A percentile compares a stretch with the other conserved stretches of the same genome.
These are phyloP conservation scores for Penicillium verhagenii DNA, from an alignment of 495 filamentous ascomycete genomes.

Conservation along the genomic window DNA sequence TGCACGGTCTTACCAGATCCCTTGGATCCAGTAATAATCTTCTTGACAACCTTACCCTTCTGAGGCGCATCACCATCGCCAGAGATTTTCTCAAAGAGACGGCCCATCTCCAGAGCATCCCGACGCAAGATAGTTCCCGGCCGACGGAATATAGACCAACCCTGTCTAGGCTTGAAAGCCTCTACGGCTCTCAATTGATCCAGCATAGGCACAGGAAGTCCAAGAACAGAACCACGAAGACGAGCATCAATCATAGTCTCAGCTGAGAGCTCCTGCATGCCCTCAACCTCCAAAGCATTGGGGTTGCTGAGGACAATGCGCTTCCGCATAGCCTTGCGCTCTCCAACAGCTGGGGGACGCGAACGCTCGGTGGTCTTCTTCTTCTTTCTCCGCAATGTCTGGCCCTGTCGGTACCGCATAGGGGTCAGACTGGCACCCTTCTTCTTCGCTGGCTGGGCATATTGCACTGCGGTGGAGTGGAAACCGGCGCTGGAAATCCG, in stretches of 20 bases:
- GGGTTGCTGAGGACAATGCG: slow-evolving; percentile 88
- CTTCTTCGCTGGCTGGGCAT: slow-evolving; percentile 42
- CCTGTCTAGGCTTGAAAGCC: slow-evolving; percentile 89
- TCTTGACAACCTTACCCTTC: slow-evolving; percentile 58
- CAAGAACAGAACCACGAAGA: slow-evolving; percentile 63
- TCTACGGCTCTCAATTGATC: slow-evolving; percentile 78
- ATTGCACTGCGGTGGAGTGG: slow-evolving; percentile 40
- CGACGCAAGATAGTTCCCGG: slow-evolving; percentile 72
- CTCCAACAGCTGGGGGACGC: slow-evolving; percentile 64
- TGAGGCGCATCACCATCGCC: slow-evolving; percentile 38
- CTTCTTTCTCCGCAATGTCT: slow-evolving; percentile 51
- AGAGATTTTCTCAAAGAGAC: slow-evolving; percentile 54
- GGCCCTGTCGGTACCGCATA: slow-evolving; percentile 38
- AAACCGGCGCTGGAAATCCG: slow-evolving; percentile 41
- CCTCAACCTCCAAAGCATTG: slow-evolving; percentile 77
- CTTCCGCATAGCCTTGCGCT: slow-evolving; percentile 84
- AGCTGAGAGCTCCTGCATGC: slow-evolving; percentile 57
- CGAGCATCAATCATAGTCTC: slow-evolving; percentile 53
- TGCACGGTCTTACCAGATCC: slow-evolving; percentile 82
- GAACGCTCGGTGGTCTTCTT: slow-evolving; percentile 33
- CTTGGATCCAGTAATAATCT: slow-evolving; percentile 70
- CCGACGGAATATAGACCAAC: slow-evolving; percentile 80
- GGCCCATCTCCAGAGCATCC: slow-evolving; percentile 70
- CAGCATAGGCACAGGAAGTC: slow-evolving; percentile 65
- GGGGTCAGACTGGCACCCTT: slow-evolving; percentile 24